Evolutionary conservation across 176 grass and related monocot genomes (phyloP).

Genomic region (Carex pumila): DNA sequence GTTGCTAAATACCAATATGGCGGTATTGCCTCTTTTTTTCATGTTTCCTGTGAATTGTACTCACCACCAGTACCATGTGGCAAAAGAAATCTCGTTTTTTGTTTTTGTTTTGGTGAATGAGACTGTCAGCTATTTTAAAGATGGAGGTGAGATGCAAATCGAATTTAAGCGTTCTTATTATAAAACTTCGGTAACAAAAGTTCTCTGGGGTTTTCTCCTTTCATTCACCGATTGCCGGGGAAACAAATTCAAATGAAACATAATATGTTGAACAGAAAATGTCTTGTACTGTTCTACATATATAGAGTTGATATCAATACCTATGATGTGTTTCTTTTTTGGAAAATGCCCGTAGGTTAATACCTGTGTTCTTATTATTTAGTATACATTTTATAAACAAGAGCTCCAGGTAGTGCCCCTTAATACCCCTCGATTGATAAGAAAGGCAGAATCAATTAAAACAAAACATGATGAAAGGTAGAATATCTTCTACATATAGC

Average conservation of each 20-base stretch:
- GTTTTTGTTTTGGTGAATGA: neutral
- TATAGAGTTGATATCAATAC: neutral
- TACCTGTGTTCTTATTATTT: neutral
- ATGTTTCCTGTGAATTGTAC: neutral
- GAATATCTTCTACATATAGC: conserved; percentile 32
- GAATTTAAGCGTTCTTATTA: neutral
- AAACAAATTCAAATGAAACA: neutral
- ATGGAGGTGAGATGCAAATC: neutral
- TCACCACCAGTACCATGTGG: neutral
- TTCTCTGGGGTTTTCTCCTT: neutral
- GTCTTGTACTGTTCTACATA: neutral
- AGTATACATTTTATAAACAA: conserved; percentile 10
- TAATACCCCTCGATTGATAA: neutral
- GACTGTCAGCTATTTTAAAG: neutral
- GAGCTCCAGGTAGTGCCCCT: neutral
- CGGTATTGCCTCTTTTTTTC: neutral
- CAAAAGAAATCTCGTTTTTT: neutral
- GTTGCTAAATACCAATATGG: neutral
- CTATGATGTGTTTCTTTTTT: neutral
- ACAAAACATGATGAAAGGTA: neutral
- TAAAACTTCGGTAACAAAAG: too few species aligned
- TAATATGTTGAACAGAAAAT: neutral
- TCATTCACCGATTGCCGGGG: neutral
- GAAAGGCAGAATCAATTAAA: neutral
- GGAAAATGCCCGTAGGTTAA: neutral